Evolutionary conservation across 2,329 filamentous ascomycete species (phyloP).

Genomic region (Trichoderma sp.): DNA sequence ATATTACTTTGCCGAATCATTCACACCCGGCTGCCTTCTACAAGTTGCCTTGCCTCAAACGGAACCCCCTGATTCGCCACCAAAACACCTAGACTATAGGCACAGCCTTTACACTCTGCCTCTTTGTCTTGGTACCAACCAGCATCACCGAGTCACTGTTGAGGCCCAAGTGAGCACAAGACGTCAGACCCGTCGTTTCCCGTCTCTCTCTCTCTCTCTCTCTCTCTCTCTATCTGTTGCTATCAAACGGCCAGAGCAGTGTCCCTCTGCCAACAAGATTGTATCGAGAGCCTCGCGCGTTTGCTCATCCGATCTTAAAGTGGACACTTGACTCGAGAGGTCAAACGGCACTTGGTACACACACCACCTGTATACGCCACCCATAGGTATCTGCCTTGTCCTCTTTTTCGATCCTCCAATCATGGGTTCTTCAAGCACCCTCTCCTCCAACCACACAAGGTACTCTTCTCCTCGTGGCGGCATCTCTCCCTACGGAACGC

Average conservation of each 20-base stretch:
- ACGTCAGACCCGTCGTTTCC: constrained; percentile 14
- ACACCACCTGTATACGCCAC: neutral
- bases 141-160: constrained; percentile 3
- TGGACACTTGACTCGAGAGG: neutral
- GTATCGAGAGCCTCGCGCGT: neutral
- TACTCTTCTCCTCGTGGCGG: constrained; percentile 20
- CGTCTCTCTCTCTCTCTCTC: neutral
- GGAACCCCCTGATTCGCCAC: neutral
- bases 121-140: neutral
- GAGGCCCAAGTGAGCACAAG: constrained; percentile 19
- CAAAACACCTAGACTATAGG: neutral
- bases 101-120: neutral
- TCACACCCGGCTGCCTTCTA: neutral
- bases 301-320: neutral
- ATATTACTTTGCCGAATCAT: neutral
- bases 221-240: neutral
- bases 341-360: neutral
- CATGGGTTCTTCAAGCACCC: constrained; percentile 25
- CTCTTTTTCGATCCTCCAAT: neutral
- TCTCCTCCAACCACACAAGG: constrained; percentile 21
- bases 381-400: neutral
- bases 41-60: neutral
- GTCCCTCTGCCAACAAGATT: neutral
- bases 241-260: neutral
- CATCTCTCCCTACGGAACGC: constrained; percentile 23